Percentiles rank a stretch among this genome's conserved stretches.
These are phyloP conservation scores for Amanita rubescens DNA, from an alignment of 768 basidiomycete species.

Conservation along the genomic window DNA sequence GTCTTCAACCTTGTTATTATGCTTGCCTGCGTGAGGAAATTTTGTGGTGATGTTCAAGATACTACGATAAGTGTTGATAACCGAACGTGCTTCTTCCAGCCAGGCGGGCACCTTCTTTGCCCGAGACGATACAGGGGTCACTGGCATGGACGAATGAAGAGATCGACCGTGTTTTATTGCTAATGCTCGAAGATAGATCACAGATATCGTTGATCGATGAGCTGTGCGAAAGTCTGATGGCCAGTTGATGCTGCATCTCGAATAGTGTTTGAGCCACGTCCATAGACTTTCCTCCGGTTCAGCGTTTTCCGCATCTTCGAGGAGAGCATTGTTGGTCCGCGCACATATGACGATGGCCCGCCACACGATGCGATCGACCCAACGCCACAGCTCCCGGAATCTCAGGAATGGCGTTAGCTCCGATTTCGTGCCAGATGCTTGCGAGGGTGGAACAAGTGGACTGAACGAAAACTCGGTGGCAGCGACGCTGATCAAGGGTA, in stretches of 20 bases:
- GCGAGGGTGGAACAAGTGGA: slow-evolving; percentile 16
- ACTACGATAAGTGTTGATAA: slow-evolving; percentile 65
- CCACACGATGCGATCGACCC: slow-evolving; percentile 77
- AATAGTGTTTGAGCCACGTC: slow-evolving; percentile 57
- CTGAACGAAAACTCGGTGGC: slow-evolving; percentile 37
- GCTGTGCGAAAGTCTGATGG: slow-evolving; percentile 69
- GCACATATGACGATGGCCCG: slow-evolving; percentile 67
- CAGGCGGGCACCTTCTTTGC: slow-evolving; percentile 33
- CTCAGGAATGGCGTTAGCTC: slow-evolving; percentile 43
- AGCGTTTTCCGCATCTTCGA: slow-evolving; percentile 4
- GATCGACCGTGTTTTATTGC: slow-evolving; percentile 38
- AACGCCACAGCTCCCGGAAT: slow-evolving; percentile 82
- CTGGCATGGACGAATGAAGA: slow-evolving; percentile 5
- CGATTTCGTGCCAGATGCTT: slow-evolving; percentile 29
- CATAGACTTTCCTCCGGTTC: slow-evolving; percentile 37
- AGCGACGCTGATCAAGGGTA: slow-evolving; percentile 46
- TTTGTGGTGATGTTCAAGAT: slow-evolving; percentile 59
- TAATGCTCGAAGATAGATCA: slow-evolving; percentile 70
- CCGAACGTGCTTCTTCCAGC: slow-evolving; percentile 49
- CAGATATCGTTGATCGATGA: slow-evolving; percentile 64
- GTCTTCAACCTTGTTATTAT: slow-evolving; percentile 73
- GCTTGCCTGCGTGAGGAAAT: slow-evolving; percentile 79
- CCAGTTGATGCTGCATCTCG: slow-evolving; percentile 60
- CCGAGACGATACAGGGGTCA: slow-evolving; percentile 9
- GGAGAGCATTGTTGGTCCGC: slow-evolving; percentile 18